A percentile compares a stretch with the other conserved stretches of the same genome.
phyloP scores from a whole-genome alignment of 2,329 filamentous ascomycete genomes.

The Fusarium sp. region DNA sequence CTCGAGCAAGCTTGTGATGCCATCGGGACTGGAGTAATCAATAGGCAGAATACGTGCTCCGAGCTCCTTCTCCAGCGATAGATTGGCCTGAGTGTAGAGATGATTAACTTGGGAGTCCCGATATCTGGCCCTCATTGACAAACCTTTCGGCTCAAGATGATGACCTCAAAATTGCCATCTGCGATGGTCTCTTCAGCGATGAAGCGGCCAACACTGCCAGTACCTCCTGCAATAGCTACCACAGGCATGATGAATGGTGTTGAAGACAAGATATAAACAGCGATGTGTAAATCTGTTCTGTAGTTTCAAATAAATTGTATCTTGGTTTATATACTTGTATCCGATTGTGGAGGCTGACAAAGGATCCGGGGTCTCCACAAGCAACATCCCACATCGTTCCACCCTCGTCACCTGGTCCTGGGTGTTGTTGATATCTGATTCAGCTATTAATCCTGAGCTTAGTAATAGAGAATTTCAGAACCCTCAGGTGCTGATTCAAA shows the following conservation, averaged over 20 bases:
- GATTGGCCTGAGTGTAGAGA: neutral
- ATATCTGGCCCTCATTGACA: rapidly evolving
- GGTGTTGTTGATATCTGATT: too few relatives aligned
- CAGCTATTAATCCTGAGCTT: too few relatives aligned
- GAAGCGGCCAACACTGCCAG: neutral
- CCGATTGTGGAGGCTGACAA: neutral
- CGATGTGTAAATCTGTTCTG: rapidly evolving
- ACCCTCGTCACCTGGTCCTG: neutral
- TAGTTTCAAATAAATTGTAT: rapidly evolving
- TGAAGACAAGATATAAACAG: neutral
- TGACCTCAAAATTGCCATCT: neutral
- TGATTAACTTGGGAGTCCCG: neutral
- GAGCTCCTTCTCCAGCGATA: neutral
- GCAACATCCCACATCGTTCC: neutral
- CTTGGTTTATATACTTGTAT: neutral
- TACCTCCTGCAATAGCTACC: neutral
- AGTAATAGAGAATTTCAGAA: too few relatives aligned
- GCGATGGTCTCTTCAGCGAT: neutral
- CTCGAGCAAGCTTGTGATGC: neutral
- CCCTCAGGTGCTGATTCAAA: too few relatives aligned
- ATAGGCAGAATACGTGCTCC: neutral
- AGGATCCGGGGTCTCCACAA: neutral
- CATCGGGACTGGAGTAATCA: neutral
- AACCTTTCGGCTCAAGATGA: neutral
- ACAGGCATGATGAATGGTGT: neutral